Evolutionary conservation across 164 flowering plant genomes (phyloP).

Genomic region (Aristolochia contorta): DNA sequence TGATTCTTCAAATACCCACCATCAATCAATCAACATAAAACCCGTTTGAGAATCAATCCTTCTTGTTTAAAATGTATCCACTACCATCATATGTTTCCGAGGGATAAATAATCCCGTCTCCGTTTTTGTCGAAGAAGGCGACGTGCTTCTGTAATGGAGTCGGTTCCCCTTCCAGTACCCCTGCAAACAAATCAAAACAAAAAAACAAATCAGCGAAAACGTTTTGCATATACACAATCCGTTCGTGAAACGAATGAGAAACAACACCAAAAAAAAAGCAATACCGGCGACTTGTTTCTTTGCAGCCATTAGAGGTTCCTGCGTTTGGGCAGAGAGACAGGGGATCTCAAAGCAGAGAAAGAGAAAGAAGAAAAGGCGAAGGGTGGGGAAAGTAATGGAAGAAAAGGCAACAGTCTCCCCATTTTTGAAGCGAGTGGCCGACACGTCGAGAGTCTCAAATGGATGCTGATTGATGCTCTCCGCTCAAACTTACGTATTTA

Average conservation of each 20-base stretch:
- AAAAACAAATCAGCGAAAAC: neutral
- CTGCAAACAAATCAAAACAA: neutral
- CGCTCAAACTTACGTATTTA: too few species aligned
- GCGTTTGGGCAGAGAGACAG: neutral
- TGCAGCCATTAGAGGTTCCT: neutral
- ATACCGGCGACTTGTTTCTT: neutral
- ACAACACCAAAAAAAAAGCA: neutral
- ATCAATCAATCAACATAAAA: too few species aligned
- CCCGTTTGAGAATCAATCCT: neutral
- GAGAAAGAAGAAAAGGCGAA: neutral
- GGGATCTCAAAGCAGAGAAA: neutral
- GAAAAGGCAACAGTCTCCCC: neutral
- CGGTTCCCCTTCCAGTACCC: neutral
- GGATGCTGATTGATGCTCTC: too few species aligned
- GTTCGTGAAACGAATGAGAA: neutral
- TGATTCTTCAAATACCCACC: neutral
- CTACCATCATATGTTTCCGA: slow-evolving; percentile 18
- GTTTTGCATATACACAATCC: neutral
- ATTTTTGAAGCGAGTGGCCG: too few species aligned
- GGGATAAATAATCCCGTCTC: slow-evolving; percentile 17
- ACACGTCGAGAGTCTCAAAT: too few species aligned
- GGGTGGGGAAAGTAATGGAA: neutral
- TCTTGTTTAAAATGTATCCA: neutral
- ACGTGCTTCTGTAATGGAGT: slow-evolving; percentile 12
- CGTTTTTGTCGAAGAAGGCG: slow-evolving; percentile 15